Evolutionary conservation across 1,284 basidiomycete species (phyloP).

Genomic region (Vanrija sp.): DNA sequence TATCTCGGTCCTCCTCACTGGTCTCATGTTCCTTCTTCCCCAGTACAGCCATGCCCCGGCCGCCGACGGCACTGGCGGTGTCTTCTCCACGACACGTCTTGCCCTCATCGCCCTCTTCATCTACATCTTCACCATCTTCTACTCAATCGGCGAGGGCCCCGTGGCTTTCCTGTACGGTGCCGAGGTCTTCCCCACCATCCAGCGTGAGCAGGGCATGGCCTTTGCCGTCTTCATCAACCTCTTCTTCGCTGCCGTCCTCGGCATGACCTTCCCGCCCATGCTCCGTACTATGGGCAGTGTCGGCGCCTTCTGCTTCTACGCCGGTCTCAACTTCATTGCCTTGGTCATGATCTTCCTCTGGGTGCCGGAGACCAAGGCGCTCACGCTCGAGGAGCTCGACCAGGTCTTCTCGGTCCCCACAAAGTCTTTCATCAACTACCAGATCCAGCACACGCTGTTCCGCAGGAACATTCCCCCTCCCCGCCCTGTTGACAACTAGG

Average conservation of each 20-base stretch:
- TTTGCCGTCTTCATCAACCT: slow-evolving; percentile 47
- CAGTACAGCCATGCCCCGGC: not conserved
- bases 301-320: slow-evolving; percentile 54
- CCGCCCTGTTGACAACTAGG: too few species aligned
- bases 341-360: slow-evolving; percentile 35
- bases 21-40: slow-evolving; percentile 46
- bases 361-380: slow-evolving; percentile 29
- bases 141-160: slow-evolving; percentile 62
- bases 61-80: too few species aligned
- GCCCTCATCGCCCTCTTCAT: slow-evolving; percentile 48
- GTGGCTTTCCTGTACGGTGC: slow-evolving; percentile 57
- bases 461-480: too few species aligned
- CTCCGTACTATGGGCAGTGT: slow-evolving; percentile 8
- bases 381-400: slow-evolving; percentile 38
- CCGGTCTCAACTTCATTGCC: slow-evolving; percentile 52
- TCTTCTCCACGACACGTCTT: slow-evolving; percentile 20
- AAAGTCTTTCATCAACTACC: slow-evolving; percentile 19
- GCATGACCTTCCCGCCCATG: slow-evolving; percentile 66
- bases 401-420: slow-evolving; percentile 33
- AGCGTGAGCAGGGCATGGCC: slow-evolving; percentile 53
- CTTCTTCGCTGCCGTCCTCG: slow-evolving; percentile 51
- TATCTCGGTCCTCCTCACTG: slow-evolving; percentile 35
- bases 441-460: slow-evolving; percentile 1
- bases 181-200: slow-evolving; percentile 52
- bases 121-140: slow-evolving; percentile 46